Evolutionary conservation across 305 asterid species (phyloP).

Genomic region (Fraxinus ornus): DNA sequence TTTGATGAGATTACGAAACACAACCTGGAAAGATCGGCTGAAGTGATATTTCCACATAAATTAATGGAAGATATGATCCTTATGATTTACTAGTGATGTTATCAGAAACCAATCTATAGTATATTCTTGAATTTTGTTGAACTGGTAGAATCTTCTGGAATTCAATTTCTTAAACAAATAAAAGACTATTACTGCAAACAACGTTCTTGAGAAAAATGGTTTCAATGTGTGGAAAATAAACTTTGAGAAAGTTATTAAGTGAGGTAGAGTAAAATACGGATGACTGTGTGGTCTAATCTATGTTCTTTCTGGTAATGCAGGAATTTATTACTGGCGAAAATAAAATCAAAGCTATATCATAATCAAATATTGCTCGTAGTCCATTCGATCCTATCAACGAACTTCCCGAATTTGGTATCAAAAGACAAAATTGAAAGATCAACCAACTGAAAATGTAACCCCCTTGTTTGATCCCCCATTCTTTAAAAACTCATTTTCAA

Average conservation of each 20-base stretch:
- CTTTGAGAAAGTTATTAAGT: neutral
- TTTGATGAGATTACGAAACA: constrained; percentile 78
- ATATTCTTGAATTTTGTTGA: neutral
- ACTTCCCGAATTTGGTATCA: neutral
- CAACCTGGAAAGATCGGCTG: constrained; percentile 51
- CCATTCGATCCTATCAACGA: neutral
- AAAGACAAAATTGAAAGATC: neutral
- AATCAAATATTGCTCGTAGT: neutral
- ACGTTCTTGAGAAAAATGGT: neutral
- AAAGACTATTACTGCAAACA: neutral
- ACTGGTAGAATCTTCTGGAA: constrained; percentile 1
- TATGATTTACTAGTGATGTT: neutral
- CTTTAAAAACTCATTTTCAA: neutral
- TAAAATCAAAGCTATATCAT: neutral
- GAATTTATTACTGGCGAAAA: neutral
- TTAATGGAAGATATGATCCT: neutral
- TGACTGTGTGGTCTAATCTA: neutral
- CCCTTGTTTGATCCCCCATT: neutral
- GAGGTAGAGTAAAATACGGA: neutral
- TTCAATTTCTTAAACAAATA: constrained; percentile 5
- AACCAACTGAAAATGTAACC: neutral
- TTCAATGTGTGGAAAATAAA: neutral
- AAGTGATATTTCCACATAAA: neutral
- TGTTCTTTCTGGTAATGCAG: neutral
- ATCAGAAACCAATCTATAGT: neutral